Conservation (phyloP, 2,329 filamentous ascomycete species). For the Didymella lethalis region DNA sequence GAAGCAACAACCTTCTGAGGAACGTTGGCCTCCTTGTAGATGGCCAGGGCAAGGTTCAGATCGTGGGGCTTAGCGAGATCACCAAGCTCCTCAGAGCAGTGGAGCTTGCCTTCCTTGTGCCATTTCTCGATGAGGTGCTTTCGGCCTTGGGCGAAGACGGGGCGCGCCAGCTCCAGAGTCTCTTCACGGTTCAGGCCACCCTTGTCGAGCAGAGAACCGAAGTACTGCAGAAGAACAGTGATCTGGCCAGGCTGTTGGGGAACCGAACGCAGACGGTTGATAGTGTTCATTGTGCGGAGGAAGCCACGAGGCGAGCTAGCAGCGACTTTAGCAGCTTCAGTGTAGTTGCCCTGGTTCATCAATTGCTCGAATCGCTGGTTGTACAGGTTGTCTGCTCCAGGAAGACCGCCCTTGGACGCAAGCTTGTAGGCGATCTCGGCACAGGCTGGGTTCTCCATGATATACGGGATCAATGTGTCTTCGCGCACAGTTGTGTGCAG, state of each 20-base stretch:
- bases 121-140: conserved; percentile 98
- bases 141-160: conserved; percentile 89
- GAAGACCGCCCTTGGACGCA: conserved; percentile 89
- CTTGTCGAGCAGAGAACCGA: conserved; percentile 96
- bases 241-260: conserved; percentile 84
- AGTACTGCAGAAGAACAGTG: conserved; percentile 95
- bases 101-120: conserved; percentile 94
- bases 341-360: conserved; percentile 79
- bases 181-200: conserved; percentile 91
- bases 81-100: conserved; percentile 94
- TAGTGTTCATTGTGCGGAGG: conserved; percentile 90
- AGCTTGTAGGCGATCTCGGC: conserved; percentile 93
- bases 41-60: conserved; percentile 81
- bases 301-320: conserved; percentile 97
- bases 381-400: conserved; percentile 93
- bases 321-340: conserved; percentile 91
- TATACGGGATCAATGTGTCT: conserved; percentile 87
- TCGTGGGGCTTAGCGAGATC: conserved; percentile 93
- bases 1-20: conserved; percentile 94
- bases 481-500: conserved; percentile 94
- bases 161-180: conserved; percentile 90
- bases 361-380: conserved; percentile 91
- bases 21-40: conserved; percentile 90
- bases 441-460: conserved; percentile 96
- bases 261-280: conserved; percentile 91